Base-by-base conservation (phyloP, 192 early-diverging fungal species). In the Rhizoclosmatium sp. region DNA sequence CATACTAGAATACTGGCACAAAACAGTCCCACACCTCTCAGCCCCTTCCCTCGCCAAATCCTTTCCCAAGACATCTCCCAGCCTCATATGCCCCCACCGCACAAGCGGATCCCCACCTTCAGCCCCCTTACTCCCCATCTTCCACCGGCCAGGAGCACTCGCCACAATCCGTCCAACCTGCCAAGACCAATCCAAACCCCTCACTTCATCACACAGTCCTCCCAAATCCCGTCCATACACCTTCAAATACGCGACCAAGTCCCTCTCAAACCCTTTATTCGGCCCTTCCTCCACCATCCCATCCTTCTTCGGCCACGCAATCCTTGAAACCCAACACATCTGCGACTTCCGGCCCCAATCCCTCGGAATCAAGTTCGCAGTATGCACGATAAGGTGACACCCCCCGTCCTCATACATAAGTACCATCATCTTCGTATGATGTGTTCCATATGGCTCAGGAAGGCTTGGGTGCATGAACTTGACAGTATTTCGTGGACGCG, bases 311-410 rank as follows among this genome's bases (percentile, higher is more conserved):
- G 48, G 82, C 23, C 23, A 2, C n/a, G 69, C 83, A 59, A 86
- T 56, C 5, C 85, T 88, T 5, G 88, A 85, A 2, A 61, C 78
- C 83, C 91, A 93, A 16, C 87, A 74, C 19, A 80, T 91, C 71
- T 93, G 92, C 0, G 87, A 87, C 70, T 89, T 93, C 42, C 88
- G 82, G 40, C 85, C 82, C 91, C 91, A 93, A 80, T 93, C 92
- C 19, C 71, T 77, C 16, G 79, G 69, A 75, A 91, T 85, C 80
- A 91, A 81, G 64, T 93, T 93, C 14, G 92, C 92, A 1, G 92
- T 93, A 48, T 90, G 89, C 2, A 93, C 83, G 40, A 89, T 79
- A 44, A 93, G 47, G 67, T 83, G 83, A 70, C 85, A 73, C 3
- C 81, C 82, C 21, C 51, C 72, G 45, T 87, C 75, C 40, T 76